Evolutionary conservation across 352 stramenopile genomes (phyloP), one percentile per base, ranked within the genome.

Genomic region (Phytopythium sindhum): DNA sequence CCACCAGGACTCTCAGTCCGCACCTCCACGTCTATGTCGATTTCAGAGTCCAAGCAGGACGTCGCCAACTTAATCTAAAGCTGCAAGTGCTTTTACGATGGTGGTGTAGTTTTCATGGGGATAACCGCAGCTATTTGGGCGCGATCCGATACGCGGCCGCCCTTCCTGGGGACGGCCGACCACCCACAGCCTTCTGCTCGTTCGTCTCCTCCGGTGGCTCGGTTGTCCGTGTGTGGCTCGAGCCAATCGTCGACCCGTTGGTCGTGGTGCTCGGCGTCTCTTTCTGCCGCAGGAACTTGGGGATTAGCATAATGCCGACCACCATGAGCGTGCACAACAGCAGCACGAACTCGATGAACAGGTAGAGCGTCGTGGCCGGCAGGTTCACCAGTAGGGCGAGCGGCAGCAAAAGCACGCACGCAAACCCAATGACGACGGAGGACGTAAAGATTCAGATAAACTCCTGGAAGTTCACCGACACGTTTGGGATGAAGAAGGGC

Each of bases 401-500:
- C 11, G 75, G 75, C 28, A 85, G 54, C 29, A 84, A 59, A 17
- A 87, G 50, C n/a, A 87, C 37, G 33, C 69, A 70, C 14, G 66
- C 78, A 4, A 84, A 66, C 4, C 88, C 59, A 21, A 91, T 77
- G 1, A 88, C 64, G 0, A 78, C 9, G 0, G 72, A 68, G 0
- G 82, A 84, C 1, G 67, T 71, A 50, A 88, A 81, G 42, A 85
- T 89, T 80, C 81, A 88, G 53, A 84, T 70, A 5, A 78, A 75
- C 33, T 90, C 81, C 50, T 90, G 81, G 55, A 89, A 89, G 57
- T 89, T 77, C 1, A 69, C 58, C 31, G 77, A 86, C 31, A 85
- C 78, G n/a, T 86, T 71, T 8, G 72, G 80, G 57, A 87, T 87
- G 4, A 86, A 44, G 57, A 89, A 86, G 37, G 74, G 79, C 11